A percentile compares a stretch with the other conserved stretches of the same genome.
phyloP scores from a whole-genome alignment of 2,329 filamentous ascomycete species.

The Pleurostoma richardsiae region DNA sequence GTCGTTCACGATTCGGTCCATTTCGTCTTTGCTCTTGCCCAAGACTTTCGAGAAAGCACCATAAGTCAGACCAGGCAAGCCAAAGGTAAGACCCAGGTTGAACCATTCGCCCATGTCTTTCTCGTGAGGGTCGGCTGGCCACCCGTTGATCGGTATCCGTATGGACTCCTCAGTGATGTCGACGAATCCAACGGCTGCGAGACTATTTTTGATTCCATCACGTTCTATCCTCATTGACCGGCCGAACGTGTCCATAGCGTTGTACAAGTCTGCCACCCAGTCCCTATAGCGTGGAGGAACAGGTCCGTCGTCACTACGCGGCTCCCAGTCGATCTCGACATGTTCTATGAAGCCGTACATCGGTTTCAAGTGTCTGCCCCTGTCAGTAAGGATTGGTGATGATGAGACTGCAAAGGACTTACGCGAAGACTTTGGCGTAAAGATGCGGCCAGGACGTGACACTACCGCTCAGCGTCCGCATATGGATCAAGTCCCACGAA shows the following conservation, averaged over 20 bases:
- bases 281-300: conserved; percentile 46
- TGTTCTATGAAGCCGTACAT: conserved; percentile 76
- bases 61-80: too few relatives aligned
- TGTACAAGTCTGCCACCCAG: conserved; percentile 67
- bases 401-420: conserved; percentile 22
- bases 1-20: too few relatives aligned
- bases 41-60: too few relatives aligned
- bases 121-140: conserved; percentile 47
- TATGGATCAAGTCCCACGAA: not conserved
- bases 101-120: too few relatives aligned
- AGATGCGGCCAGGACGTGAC: not conserved
- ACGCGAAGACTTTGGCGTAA: conserved; percentile 62
- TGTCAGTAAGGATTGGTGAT: not conserved
- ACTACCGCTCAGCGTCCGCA: not conserved
- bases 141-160: conserved; percentile 68
- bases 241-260: conserved; percentile 60
- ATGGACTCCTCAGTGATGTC: conserved; percentile 70
- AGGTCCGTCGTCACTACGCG: conserved; percentile 64
- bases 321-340: conserved; percentile 80
- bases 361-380: conserved; percentile 71
- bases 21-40: too few relatives aligned
- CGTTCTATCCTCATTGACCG: conserved; percentile 59
- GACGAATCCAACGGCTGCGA: conserved; percentile 71
- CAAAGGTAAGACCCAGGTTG: too few relatives aligned
- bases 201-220: conserved; percentile 47